Evolutionary conservation across 176 grass and related monocot species (phyloP).

Genomic region (Ensete glaucum): DNA sequence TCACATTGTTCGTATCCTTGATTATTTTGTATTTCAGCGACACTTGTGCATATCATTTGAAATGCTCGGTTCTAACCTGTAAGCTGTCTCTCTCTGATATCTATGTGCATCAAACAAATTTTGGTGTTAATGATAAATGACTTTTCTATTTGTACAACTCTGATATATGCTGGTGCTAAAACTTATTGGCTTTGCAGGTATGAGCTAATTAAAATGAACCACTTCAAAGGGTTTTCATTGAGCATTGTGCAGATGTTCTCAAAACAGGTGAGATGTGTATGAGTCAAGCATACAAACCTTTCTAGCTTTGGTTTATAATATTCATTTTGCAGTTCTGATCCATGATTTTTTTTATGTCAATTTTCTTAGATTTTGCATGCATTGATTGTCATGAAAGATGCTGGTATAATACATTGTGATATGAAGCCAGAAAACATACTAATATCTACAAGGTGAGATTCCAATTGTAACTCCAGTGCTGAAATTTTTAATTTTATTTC

Average conservation of each 20-base stretch:
- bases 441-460: slow-evolving; percentile 60
- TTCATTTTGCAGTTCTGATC: slow-evolving; percentile 19
- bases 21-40: slow-evolving; percentile 77
- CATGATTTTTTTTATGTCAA: slow-evolving; percentile 8
- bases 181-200: slow-evolving; percentile 41
- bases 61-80: slow-evolving; percentile 97
- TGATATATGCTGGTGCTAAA: slow-evolving; percentile 17
- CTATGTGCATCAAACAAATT: slow-evolving; percentile 7
- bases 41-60: slow-evolving; percentile 98
- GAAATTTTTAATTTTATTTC: slow-evolving; percentile 1
- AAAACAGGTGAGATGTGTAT: slow-evolving; percentile 65
- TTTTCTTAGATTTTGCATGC: slow-evolving; percentile 72
- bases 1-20: slow-evolving; percentile 93
- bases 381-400: slow-evolving; percentile 91
- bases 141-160: slow-evolving; percentile 5
- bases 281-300: neutral
- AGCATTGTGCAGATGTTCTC: slow-evolving; percentile 84
- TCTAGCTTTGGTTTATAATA: slow-evolving; percentile 6
- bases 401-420: slow-evolving; percentile 98
- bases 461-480: slow-evolving; percentile 13
- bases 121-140: neutral
- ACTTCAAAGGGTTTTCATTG: slow-evolving; percentile 81
- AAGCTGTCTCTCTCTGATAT: slow-evolving; percentile 23
- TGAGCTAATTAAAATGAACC: slow-evolving; percentile 79
- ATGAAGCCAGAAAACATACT: slow-evolving; percentile 99